Evolutionary conservation across 805 yeast genomes (phyloP).

Genomic region (Pichia nakasei): DNA sequence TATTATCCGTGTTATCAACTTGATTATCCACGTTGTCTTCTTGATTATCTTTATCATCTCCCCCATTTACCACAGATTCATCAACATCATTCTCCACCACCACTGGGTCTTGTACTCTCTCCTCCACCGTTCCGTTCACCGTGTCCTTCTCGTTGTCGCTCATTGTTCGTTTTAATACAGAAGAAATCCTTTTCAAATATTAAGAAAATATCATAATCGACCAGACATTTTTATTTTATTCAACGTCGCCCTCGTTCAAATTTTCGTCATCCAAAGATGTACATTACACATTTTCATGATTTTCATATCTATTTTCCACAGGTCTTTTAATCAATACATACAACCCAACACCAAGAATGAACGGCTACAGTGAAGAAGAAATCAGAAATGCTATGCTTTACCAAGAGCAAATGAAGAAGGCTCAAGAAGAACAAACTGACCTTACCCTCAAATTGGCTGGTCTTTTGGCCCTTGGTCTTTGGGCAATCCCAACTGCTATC

Average conservation of each 20-base stretch:
- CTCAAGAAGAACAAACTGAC: slow-evolving; percentile 54
- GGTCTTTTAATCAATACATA: too few relatives aligned
- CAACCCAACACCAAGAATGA: too few relatives aligned
- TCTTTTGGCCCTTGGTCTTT: slow-evolving; percentile 55
- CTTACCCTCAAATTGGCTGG: slow-evolving; percentile 54
- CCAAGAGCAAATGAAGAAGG: slow-evolving; percentile 55
- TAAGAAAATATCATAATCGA: too few relatives aligned
- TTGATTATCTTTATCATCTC: slow-evolving; percentile 9
- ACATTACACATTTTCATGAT: background rate
- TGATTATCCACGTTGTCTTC: background rate
- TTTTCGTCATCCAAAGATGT: background rate
- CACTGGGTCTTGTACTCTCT: background rate
- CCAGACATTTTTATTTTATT: too few relatives aligned
- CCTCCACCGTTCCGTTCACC: too few relatives aligned
- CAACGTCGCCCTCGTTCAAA: background rate
- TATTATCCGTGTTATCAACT: background rate
- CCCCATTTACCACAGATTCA: slow-evolving; percentile 6
- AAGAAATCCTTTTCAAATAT: too few relatives aligned
- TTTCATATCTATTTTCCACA: too few relatives aligned
- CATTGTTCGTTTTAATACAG: too few relatives aligned
- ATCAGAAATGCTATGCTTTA: slow-evolving; percentile 32
- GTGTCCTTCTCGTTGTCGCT: background rate
- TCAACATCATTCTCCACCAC: slow-evolving; percentile 1
- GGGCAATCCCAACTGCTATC: slow-evolving; percentile 45
- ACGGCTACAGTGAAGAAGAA: slow-evolving; percentile 26